Evolutionary conservation across 2,329 filamentous ascomycete genomes (phyloP), one percentile per base, ranked within the genome.

Genomic region (Gaeumannomyces tritici): DNA sequence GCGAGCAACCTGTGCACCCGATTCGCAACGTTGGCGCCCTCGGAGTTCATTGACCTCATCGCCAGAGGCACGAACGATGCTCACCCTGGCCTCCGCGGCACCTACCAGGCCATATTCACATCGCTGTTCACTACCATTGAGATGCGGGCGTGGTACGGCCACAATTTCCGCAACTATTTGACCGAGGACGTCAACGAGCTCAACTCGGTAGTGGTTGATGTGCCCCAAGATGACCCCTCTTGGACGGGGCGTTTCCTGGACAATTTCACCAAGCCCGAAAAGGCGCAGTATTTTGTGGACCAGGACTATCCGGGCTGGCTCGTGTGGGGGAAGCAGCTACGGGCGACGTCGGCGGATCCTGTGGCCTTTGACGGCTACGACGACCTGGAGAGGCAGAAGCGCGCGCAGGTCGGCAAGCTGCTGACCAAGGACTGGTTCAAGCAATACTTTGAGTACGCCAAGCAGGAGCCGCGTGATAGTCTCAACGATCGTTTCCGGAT

Each of bases 241-340:
- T 96, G 91, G 82, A 99, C 95, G 0, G 74, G 87, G 62, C 83
- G 87, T 28, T 96, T 91, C 70, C 79, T 99, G 0, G 86, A 87
- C 12, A 82, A 89, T 59, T 87, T 89, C 7, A 26, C 59, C 9
- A 51, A n/a, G 21, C 42, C 42, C 9, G 87, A 77, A 15, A 69
- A 87, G 35, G 88, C 91, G 0, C 87, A 96, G 66, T 96, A 96
- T 73, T 96, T 93, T 72, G 86, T 98, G 57, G 95, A 99, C 71
- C 84, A 87, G 62, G 93, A 98, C 71, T 90, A 96, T 71, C 91
- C 93, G 5, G 95, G 95, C 35, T 99, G 96, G 96, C 82, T 99
- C 24, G 92, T 96, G 0, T 99, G 95, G 95, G 89, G 89, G 61
- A 91, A 95, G 74, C 86, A 83, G 35, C 93, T 98, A 79, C 87